Evolutionary conservation across 2,329 filamentous ascomycete species (phyloP), one percentile per base, ranked within the genome.

Genomic region (Microcera coccophila): DNA sequence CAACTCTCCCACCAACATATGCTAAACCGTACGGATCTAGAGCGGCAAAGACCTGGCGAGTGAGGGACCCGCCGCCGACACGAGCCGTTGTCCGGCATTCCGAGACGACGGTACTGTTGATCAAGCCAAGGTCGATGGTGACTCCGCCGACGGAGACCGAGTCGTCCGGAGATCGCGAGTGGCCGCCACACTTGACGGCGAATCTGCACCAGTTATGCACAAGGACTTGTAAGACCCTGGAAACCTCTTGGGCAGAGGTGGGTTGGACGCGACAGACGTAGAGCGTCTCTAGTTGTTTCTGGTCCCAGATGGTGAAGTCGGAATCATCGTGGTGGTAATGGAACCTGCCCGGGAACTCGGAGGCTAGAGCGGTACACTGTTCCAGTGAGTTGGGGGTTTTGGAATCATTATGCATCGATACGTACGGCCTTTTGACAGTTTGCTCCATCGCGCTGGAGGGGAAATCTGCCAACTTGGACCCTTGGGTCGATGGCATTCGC

Each of bases 291-390:
- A 45, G 29, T 38, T 54, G 49, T n/a, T 54, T 54, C 21, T 45
- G 36, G 36, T 52, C 51, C 51, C 47, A 54, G 35, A 52, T 50
- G 17, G 44, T 48, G 37, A 54, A 49, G 39, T 24, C 10, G 39
- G 15, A 20, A 11, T 42, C 40, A 11, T 17, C 19, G 40, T 37
- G 24, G 2, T 32, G 5, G 19, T 37, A 37, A 29, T 42, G 40
- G 14, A 38, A 16, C 24, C 24, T 15, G 15, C 34, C 34, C 3
- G 34, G 34, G 18, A 42, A 42, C 11, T 38, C 26, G 18, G 40
- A 33, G 16, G 40, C 26, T 20, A 42, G 20, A 38, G 12, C 19
- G 4, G 17, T 14, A 20, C 40, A 38, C 40, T 42, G n/a, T n/a
- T n/a, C 18, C 21, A 22, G 16, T 36, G 10, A 2, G 34, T 14